phyloP scores from a whole-genome alignment of 148 eudicot genomes.

The Beta vulgaris region DNA sequence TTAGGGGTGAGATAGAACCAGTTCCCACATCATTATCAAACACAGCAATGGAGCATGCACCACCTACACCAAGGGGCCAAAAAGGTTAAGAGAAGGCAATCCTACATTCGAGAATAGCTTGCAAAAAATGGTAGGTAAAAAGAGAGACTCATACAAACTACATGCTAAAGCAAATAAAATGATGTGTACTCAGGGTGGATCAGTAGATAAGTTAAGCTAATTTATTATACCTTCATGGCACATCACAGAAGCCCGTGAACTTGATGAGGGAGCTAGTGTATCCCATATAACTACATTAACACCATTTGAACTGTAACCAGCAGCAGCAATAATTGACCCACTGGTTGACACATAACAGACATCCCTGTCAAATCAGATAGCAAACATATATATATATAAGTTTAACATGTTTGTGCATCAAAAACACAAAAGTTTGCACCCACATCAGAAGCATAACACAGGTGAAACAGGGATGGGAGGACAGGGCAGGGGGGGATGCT shows the following conservation, averaged over 20 bases:
- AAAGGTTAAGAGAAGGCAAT: background rate
- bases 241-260: slow-evolving; percentile 96
- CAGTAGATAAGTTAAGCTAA: background rate
- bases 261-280: slow-evolving; percentile 89
- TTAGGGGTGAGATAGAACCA: slow-evolving; percentile 89
- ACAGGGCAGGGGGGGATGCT: background rate
- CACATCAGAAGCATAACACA: background rate
- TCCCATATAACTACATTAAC: slow-evolving; percentile 94
- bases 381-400: slow-evolving; percentile 1
- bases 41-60: slow-evolving; percentile 82
- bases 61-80: slow-evolving; percentile 51
- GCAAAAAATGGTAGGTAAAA: background rate
- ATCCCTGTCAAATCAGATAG: slow-evolving; percentile 54
- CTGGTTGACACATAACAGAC: slow-evolving; percentile 84
- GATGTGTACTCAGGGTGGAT: background rate
- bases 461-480: background rate
- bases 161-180: background rate
- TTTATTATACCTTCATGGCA: slow-evolving; percentile 86
- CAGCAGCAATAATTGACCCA: slow-evolving; percentile 90
- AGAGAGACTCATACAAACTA: no score
- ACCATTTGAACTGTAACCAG: slow-evolving; percentile 86
- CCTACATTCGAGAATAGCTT: background rate
- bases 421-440: background rate
- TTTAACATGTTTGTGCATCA: background rate
- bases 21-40: slow-evolving; percentile 95